phyloP scores from a whole-genome alignment of 805 yeast genomes.

The Teunomyces tritomae region DNA sequence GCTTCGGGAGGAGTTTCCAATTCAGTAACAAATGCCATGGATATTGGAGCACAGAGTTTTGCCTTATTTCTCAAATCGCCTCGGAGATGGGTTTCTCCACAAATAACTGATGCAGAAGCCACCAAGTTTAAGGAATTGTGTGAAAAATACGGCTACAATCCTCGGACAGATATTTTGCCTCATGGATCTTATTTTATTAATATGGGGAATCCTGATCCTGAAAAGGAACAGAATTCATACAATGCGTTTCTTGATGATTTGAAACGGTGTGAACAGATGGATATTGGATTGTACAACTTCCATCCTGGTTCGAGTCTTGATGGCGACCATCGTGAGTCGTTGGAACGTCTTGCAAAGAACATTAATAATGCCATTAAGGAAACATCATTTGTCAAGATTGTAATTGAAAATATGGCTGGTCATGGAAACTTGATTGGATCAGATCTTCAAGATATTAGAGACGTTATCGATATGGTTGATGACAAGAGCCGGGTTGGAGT shows the following conservation, averaged over 20 bases:
- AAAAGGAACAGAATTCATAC: constrained; percentile 72
- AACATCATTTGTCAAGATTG: constrained; percentile 79
- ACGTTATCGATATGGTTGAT: constrained; percentile 75
- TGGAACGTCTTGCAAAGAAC: constrained; percentile 68
- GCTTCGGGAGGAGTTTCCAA: constrained; percentile 80
- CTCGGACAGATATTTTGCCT: constrained; percentile 78
- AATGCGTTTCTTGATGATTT: constrained; percentile 83
- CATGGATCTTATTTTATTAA: constrained; percentile 95
- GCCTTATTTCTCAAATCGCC: constrained; percentile 91
- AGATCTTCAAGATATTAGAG: constrained; percentile 66
- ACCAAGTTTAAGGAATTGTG: constrained; percentile 64
- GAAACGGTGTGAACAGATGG: constrained; percentile 78
- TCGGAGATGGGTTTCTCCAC: constrained; percentile 86
- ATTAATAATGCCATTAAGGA: constrained; percentile 74
- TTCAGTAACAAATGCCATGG: constrained; percentile 57
- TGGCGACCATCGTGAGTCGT: constrained; percentile 59
- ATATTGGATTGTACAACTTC: constrained; percentile 83
- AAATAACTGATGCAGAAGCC: constrained; percentile 64
- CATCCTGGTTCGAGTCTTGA: constrained; percentile 91
- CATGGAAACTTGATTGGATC: constrained; percentile 90
- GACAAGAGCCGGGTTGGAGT: constrained; percentile 88
- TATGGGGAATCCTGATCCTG: constrained; percentile 84
- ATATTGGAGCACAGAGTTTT: constrained; percentile 71
- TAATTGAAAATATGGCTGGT: constrained; percentile 97
- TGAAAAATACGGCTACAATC: constrained; percentile 60